Evolutionary conservation across 1,284 basidiomycete species (phyloP), one percentile per base, ranked within the genome.

Genomic region (Ustilago lituana): DNA sequence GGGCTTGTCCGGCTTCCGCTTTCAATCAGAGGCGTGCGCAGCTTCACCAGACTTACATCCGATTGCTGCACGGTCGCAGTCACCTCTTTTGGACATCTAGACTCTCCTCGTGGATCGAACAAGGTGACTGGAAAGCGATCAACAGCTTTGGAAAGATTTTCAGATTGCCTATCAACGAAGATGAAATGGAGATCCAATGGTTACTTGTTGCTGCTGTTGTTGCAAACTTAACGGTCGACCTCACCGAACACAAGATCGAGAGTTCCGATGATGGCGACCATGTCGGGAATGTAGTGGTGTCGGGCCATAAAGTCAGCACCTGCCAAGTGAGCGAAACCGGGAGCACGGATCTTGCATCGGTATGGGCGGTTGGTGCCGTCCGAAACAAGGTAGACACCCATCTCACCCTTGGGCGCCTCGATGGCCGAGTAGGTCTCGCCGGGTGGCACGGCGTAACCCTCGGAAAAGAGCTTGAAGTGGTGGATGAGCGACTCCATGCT

Each of bases 361-460:
- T 80, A 82, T 31, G 80, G 80, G 35, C 79, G 63, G 76, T 82
- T 80, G 57, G 76, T 68, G 37, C 80, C 80, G 61, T 82, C 77
- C 7, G 77, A 77, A 26, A 82, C 80, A 38, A 82, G 72, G 70
- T 82, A 82, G 45, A 82, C 80, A 23, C 81, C 83, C 94, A 98
- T 98, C 85, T 98, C 94, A 64, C 94, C 94, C 85, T 98, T 98
- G 55, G 94, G 95, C 17, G 95, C 95, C 85, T 98, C 95, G 76
- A 98, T 98, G 5, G 95, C 93, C 52, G 89, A 89, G 85, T 98
- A 98, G 0, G 95, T 98, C 86, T 98, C 95, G 29, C 95, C 87
- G 29, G 94, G 91, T 15, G 95, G 95, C n/a, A 98, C 95, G 26
- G 69, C 91, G 85, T 93, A 98, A 19, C 95, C 95, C 84, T 98